Percentiles rank a stretch among this genome's conserved stretches.
Conservation (phyloP, 768 basidiomycete genomes). For the Podaxis sp. region DNA sequence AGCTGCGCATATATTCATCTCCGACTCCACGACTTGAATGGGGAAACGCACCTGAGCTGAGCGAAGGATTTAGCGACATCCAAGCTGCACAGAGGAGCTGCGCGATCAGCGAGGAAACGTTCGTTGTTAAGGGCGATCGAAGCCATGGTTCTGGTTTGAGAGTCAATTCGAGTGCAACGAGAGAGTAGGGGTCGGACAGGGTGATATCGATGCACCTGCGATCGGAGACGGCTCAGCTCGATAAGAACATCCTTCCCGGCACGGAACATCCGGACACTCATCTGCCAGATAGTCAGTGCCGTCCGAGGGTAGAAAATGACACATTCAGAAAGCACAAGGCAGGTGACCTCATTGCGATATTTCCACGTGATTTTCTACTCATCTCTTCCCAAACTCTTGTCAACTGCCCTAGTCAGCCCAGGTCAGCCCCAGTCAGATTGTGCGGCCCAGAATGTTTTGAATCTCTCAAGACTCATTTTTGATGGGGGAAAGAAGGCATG, state of each 20-base stretch:
- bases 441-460: background rate
- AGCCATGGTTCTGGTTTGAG: conserved; percentile 26
- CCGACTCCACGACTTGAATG: conserved; percentile 2
- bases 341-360: background rate
- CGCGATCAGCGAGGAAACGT: conserved; percentile 73
- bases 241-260: background rate
- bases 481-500: background rate
- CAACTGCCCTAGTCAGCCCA: no score
- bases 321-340: background rate
- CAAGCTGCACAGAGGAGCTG: conserved; percentile 74
- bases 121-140: conserved; percentile 40
- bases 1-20: conserved; percentile 37
- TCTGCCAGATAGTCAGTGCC: background rate
- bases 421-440: background rate
- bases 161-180: conserved; percentile 3
- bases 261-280: background rate
- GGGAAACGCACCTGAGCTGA: conserved; percentile 53
- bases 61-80: conserved; percentile 67
- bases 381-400: background rate
- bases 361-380: background rate
- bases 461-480: background rate
- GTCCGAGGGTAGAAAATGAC: background rate
- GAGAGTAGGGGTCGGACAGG: conserved; percentile 15
- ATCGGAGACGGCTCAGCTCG: conserved; percentile 6
- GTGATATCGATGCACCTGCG: conserved; percentile 18